A percentile compares a stretch with the other conserved stretches of the same genome.
Conservation (phyloP, 768 basidiomycete species). For the Phaeotremella fagi region DNA sequence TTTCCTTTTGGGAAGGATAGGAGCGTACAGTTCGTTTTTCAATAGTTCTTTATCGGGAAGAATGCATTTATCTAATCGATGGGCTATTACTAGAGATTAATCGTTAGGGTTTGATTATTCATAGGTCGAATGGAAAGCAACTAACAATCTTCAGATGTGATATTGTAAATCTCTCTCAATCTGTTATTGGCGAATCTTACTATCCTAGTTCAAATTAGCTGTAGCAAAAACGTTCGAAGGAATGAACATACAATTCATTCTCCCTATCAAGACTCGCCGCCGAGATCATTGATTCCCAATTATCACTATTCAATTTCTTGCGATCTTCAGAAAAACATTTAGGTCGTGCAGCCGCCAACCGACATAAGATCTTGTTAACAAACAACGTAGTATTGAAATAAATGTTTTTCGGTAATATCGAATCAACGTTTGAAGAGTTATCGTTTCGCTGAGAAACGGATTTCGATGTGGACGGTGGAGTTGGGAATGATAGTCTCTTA, state of each 20-base stretch:
- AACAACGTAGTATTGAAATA: constrained; percentile 2
- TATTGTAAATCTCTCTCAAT: constrained; percentile 7
- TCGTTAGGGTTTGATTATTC: no score
- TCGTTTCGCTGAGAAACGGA: background rate
- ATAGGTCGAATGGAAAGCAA: background rate
- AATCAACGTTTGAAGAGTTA: background rate
- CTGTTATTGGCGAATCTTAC: constrained; percentile 1
- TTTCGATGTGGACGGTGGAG: background rate
- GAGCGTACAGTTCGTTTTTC: constrained; percentile 7
- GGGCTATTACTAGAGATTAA: no score
- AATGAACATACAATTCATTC: no score
- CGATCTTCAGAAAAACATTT: background rate
- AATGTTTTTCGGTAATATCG: constrained; percentile 4
- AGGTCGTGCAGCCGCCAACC: constrained; percentile 10
- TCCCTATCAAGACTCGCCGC: no score
- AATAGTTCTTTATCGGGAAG: background rate
- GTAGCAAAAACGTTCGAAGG: no score
- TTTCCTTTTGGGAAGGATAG: constrained; percentile 5
- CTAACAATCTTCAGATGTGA: constrained; percentile 8
- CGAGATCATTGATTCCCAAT: constrained; percentile 4
- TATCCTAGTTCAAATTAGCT: background rate
- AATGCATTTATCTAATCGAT: no score
- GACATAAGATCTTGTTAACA: constrained; percentile 7
- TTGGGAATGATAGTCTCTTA: background rate
- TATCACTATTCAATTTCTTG: constrained; percentile 1